Evolutionary conservation across 1,284 basidiomycete species (phyloP), one percentile per base, ranked within the genome.

Genomic region (Trichosporon ovoides): DNA sequence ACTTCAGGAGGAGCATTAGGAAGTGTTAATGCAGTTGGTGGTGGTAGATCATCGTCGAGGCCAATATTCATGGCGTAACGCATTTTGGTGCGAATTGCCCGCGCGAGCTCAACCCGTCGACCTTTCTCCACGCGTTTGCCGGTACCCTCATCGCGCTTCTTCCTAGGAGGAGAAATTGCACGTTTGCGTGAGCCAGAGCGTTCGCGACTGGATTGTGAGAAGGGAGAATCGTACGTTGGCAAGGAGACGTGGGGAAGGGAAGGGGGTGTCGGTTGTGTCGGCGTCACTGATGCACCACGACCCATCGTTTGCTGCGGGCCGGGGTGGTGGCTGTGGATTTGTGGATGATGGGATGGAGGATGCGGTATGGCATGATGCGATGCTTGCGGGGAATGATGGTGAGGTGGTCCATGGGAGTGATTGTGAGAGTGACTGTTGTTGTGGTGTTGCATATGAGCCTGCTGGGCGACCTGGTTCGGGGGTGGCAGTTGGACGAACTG

Each of bases 21-120:
- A 9, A 35, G 22, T 7, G 55, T 51, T 3, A 58, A 22, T 1
- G 38, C 55, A 1, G 53, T 54, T 0, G 66, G 66, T 12, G 62
- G 55, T 3, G 59, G 62, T 13, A 64, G 59, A 14, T 62, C 54
- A 34, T 63, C 61, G 3, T 60, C 59, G 28, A 58, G 40, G 13
- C 64, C 61, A 18, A 63, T 60, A 35, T 56, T 56, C 64, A 68
- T 66, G 16, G 60, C 56, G 34, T 59, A 43, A 3, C 64, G 59
- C 59, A 68, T 64, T 38, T 62, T 64, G 24, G 56, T 53, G 12
- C 66, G 59, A 22, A 68, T 60, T 7, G 66, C 64, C 37, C 61
- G 58, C 10, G 43, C 55, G 2, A 64, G 58, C 56, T 64, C 63
- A 18, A 61, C 57, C 13, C 60, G 52, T 2, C 63, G 48, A 7